Conservation (phyloP, 306 rosid species). For the Purshia tridentata region DNA sequence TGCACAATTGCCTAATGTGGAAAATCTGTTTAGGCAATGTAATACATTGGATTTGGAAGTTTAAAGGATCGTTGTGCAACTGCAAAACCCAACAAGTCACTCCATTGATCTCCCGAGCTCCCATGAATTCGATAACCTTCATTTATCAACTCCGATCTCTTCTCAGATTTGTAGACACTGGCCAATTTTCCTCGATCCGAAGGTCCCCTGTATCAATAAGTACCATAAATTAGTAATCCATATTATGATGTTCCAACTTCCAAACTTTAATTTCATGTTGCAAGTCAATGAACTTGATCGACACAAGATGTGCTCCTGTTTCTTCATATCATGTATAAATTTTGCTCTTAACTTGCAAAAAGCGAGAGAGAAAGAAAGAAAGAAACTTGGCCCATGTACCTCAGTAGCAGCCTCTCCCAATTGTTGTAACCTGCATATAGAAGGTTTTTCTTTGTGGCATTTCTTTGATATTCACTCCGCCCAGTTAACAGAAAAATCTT, state of each 20-base stretch:
- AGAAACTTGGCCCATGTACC: slow-evolving; percentile 38
- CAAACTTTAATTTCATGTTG: background rate
- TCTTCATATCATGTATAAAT: too few species aligned
- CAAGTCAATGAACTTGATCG: too few species aligned
- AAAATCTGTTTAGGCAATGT: slow-evolving; percentile 36
- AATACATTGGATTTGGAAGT: slow-evolving; percentile 91
- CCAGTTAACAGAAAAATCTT: slow-evolving; percentile 71
- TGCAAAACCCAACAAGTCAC: slow-evolving; percentile 75
- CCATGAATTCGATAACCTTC: slow-evolving; percentile 78
- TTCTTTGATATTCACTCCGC: slow-evolving; percentile 67
- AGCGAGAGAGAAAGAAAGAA: background rate
- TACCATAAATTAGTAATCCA: slow-evolving; percentile 3
- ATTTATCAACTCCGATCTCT: slow-evolving; percentile 54
- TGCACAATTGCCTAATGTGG: background rate
- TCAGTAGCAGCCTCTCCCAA: slow-evolving; percentile 80
- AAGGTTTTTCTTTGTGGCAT: slow-evolving; percentile 59
- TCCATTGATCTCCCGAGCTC: slow-evolving; percentile 93
- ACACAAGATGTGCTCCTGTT: too few species aligned
- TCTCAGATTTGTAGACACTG: slow-evolving; percentile 66
- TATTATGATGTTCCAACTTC: background rate
- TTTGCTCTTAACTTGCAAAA: background rate
- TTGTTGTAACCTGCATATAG: slow-evolving; percentile 44
- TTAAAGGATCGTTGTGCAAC: slow-evolving; percentile 66
- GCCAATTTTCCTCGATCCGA: slow-evolving; percentile 71
- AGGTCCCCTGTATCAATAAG: slow-evolving; percentile 46